Base-by-base conservation (phyloP, 371 early-diverging fungal species). In the Lichtheimia corymbifera region DNA sequence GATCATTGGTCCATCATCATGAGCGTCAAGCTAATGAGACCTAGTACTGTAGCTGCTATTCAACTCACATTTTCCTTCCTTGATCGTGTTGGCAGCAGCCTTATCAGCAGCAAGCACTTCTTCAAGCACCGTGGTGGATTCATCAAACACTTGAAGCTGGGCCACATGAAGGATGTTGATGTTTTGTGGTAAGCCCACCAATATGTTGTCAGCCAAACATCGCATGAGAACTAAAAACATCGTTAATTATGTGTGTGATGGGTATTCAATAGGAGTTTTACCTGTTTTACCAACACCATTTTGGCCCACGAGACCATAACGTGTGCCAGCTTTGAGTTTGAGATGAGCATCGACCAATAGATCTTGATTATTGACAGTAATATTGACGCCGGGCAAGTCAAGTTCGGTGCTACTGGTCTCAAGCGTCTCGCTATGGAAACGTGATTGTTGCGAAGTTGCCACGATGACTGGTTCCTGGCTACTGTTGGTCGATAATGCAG, bases 271-370 rank as follows among this genome's bases (percentile, higher is more conserved):
- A 40, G 30, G 41, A 9, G 40, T 5, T 5, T 27, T 55, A 83
- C 83, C 90, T 30, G 93, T 90, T 72, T 96, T 97, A 6, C 97
- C 98, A n/a, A 85, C 83, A 20, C 98, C 97, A 75, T 96, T 97
- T 51, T 87, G 81, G 5, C 96, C 97, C 9, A 93, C 72, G 6
- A 97, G 73, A 44, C 91, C 93, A 65, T 93, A 93, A 54, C 81
- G 80, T 12, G 75, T 76, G 15, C 87, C 88, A 7, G 76, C 61
- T 51, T 86, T 86, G 40, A 93, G 70, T 53, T 74, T 71, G 5
- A 92, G 72, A 50, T 83, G 82, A 17, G 90, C 78, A 63, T 89
- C 92, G 12, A 82, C 80, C 17, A 93, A 67, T 11, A 93, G 50
- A 14, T 85, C 86, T 3, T 50, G 61, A 27, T 83, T 82, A 11